Conservation (phyloP, 75 land plant genomes). For the Cryptomeria japonica region DNA sequence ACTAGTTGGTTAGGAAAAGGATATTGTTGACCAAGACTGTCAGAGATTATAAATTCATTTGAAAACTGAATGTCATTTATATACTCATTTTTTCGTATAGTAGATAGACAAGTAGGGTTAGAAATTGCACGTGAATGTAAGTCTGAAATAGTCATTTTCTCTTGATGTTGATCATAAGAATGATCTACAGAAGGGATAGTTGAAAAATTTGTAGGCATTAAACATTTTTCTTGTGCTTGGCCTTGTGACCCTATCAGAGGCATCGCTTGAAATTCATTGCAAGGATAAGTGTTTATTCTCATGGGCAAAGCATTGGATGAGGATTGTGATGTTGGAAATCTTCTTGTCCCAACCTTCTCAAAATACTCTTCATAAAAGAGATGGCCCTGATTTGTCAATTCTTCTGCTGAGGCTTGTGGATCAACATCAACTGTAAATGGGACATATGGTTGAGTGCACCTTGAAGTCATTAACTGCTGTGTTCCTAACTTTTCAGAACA, state of each 20-base stretch:
- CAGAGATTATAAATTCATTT: not conserved
- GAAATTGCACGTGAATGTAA: not conserved
- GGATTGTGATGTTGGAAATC: not conserved
- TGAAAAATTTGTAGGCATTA: not conserved
- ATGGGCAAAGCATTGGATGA: not conserved
- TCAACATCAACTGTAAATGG: not conserved
- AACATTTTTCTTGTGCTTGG: slow-evolving; percentile 1
- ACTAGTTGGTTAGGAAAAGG: not conserved
- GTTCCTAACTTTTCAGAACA: not conserved
- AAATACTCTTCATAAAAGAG: not conserved
- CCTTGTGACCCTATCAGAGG: not conserved
- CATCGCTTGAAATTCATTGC: not conserved
- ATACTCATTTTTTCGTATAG: not conserved
- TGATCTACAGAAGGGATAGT: not conserved
- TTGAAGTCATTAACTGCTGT: not conserved
- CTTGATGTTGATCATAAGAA: not conserved
- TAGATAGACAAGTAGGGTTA: not conserved
- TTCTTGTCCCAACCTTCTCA: slow-evolving; percentile 1
- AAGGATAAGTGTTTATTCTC: not conserved
- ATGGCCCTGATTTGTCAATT: not conserved
- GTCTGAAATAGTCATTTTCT: not conserved
- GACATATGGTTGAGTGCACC: not conserved
- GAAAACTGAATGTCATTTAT: not conserved
- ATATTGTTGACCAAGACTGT: not conserved
- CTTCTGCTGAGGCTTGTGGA: not conserved